Base-by-base conservation (phyloP, 768 basidiomycete species). In the Leucosporidium creatinivorum region DNA sequence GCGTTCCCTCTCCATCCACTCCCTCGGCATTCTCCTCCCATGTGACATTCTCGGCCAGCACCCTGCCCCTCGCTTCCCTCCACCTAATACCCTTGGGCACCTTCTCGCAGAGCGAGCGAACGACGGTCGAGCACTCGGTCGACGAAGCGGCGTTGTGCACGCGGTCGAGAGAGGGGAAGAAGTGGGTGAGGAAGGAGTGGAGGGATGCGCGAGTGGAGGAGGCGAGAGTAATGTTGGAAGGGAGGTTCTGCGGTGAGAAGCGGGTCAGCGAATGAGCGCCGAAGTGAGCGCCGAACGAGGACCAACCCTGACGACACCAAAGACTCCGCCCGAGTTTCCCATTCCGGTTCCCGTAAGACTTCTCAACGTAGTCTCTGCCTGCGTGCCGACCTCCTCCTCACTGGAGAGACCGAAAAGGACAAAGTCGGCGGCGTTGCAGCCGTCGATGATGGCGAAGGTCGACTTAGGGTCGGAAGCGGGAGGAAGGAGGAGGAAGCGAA, bases 101-200 rank as follows among this genome's bases (percentile, higher is more conserved):
- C 18, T 91, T 91, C 76, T 97, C 93, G 48, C 89, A 88, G 25
- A 98, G 75, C 12, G 86, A 81, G 39, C 94, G 84, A 48, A 93
- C 74, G 1, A 89, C 85, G 70, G 84, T 90, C 21, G 89, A 77
- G 15, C 84, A 80, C 73, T 94, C 92, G 7, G 87, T 81, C 28
- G 81, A 74, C 4, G 74, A 66, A 0, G 76, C 50, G 56, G 91
- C 78, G 78, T 93, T 91, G 75, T 86, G 89, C 0, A 98, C 82
- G 44, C 87, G 83, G 12, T 82, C 80, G 74, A 93, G 88, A 28
- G 83, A 82, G 3, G 94, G 94, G 67, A 90, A 89, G 78, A 98
- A 99, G 79, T 97, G 97, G 70, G 87, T 87, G 65, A 93, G 86
- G 81, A 97, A 99, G 15, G 93, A 96, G 13, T 94, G 83, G 7